Percentiles rank a stretch among this genome's conserved stretches.
phyloP scores from a whole-genome alignment of 106 monocot genomes.

The Agapanthus africanus region DNA sequence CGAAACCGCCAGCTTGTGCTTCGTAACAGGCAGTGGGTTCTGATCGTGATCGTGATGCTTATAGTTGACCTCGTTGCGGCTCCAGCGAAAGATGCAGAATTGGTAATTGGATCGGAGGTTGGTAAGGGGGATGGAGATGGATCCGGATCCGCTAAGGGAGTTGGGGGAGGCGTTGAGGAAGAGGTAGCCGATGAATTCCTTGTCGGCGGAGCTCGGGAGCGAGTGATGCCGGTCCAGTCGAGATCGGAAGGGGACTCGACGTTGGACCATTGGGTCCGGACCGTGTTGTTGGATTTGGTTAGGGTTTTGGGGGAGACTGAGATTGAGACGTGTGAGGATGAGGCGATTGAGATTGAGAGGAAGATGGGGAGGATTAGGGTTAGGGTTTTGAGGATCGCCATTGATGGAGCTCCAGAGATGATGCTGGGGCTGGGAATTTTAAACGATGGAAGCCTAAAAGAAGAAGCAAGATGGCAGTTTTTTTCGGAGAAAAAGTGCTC shows the following conservation, averaged over 20 bases:
- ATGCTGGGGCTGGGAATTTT: not conserved
- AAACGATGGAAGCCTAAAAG: no score
- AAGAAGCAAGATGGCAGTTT: no score
- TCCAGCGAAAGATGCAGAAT: slow-evolving; percentile 85
- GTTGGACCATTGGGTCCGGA: slow-evolving; percentile 64
- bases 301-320: slow-evolving; percentile 51
- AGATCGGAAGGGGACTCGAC: slow-evolving; percentile 50
- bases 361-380: slow-evolving; percentile 6
- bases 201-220: slow-evolving; percentile 54
- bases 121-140: slow-evolving; percentile 54
- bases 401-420: not conserved
- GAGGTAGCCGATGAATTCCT: slow-evolving; percentile 76
- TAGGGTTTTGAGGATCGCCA: slow-evolving; percentile 5
- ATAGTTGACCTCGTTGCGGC: slow-evolving; percentile 42
- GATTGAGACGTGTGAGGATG: slow-evolving; percentile 29
- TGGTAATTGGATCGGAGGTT: slow-evolving; percentile 64
- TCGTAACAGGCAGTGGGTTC: slow-evolving; percentile 62
- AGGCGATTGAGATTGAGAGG: slow-evolving; percentile 5
- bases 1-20: slow-evolving; percentile 53
- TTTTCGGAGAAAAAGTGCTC: no score
- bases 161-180: slow-evolving; percentile 58
- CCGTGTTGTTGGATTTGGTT: slow-evolving; percentile 35
- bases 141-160: slow-evolving; percentile 56
- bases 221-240: slow-evolving; percentile 88
- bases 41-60: slow-evolving; percentile 65